Percentiles rank a stretch among this genome's conserved stretches.
Conservation (phyloP, 1,139 yeast genomes). For the Geotrichum klebahnii region DNA sequence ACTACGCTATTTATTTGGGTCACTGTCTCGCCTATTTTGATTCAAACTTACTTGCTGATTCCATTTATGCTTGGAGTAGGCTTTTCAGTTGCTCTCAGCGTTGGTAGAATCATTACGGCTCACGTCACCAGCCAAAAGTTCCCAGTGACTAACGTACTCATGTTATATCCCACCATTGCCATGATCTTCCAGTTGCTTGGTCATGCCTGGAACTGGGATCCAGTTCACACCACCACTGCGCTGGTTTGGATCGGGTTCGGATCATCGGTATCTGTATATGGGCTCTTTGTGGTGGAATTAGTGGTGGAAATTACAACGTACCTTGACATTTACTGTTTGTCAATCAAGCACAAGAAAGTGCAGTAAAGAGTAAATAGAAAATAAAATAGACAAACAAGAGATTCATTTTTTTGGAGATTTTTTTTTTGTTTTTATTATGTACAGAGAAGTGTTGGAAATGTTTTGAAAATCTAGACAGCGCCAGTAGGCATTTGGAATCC, state of each 20-base stretch:
- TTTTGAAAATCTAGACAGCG: slow-evolving; percentile 13
- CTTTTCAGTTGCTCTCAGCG: slow-evolving; percentile 71
- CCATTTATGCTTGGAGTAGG: slow-evolving; percentile 71
- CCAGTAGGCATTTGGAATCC: slow-evolving; percentile 44
- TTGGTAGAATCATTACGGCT: slow-evolving; percentile 84
- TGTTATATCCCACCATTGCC: slow-evolving; percentile 62
- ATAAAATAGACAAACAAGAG: not conserved
- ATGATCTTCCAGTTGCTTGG: slow-evolving; percentile 41
- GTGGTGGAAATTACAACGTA: slow-evolving; percentile 76
- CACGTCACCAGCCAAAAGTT: slow-evolving; percentile 77
- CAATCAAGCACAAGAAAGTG: slow-evolving; percentile 70
- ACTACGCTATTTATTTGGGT: slow-evolving; percentile 49
- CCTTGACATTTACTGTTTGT: slow-evolving; percentile 79
- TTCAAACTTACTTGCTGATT: slow-evolving; percentile 44
- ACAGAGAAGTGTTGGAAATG: no score
- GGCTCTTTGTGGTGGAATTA: slow-evolving; percentile 74
- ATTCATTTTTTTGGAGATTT: not conserved
- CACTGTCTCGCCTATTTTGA: slow-evolving; percentile 45
- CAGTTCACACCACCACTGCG: slow-evolving; percentile 27
- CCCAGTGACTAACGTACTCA: slow-evolving; percentile 69
- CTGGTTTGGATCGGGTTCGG: slow-evolving; percentile 72
- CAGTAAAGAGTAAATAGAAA: slow-evolving; percentile 6
- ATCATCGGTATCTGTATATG: slow-evolving; percentile 68
- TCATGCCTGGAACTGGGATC: slow-evolving; percentile 32
- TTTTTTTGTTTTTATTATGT: no score